Evolutionary conservation across 2,329 filamentous ascomycete species (phyloP), one percentile per base, ranked within the genome.

Genomic region (Aspergillus flavus): DNA sequence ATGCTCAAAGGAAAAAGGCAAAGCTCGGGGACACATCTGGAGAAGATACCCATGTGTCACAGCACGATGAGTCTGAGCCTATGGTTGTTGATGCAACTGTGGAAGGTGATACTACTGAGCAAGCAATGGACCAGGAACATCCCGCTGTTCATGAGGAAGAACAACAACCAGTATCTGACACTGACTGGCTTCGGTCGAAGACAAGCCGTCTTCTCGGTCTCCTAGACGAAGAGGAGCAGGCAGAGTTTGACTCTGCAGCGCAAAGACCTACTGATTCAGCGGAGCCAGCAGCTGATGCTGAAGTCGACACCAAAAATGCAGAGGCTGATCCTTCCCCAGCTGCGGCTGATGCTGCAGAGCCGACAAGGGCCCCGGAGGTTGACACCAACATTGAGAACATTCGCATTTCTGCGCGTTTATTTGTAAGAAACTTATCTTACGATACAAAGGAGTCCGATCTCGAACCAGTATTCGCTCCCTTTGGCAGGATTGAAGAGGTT

Each of bases 101-200:
- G 12, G 64, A 64, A 34, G 57, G 64, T 7, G 69, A 71, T 19
- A 62, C 58, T 57, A 41, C 58, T 12, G 68, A 70, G 28, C 58
- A 69, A 39, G 58, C 63, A 12, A 41, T 32, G 23, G 64, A 68
- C 43, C 61, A 70, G 26, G 66, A 70, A 30, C 64, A 65, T 32
- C 66, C 72, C 50, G 68, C 70, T 30, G 50, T 64, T 62, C 71
- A 69, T 61, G 74, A 69, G 26, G 72, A 73, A 56, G 72, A 75
- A 28, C 73, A 73, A n/a, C 32, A 39, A 39, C 76, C 77, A 36
- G 75, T 80, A 53, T 89, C 90, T 26, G 93, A 97, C 79, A 88
- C 90, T 64, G 94, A 98, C 78, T 99, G 95, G 95, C 83, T 97
- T 69, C 89, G 94, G 62, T 94, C 91, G 66, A 88, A 91, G 69